These are phyloP conservation scores for Ceriops tagal DNA, from an alignment of 345 rosid species.

Conservation along the genomic window DNA sequence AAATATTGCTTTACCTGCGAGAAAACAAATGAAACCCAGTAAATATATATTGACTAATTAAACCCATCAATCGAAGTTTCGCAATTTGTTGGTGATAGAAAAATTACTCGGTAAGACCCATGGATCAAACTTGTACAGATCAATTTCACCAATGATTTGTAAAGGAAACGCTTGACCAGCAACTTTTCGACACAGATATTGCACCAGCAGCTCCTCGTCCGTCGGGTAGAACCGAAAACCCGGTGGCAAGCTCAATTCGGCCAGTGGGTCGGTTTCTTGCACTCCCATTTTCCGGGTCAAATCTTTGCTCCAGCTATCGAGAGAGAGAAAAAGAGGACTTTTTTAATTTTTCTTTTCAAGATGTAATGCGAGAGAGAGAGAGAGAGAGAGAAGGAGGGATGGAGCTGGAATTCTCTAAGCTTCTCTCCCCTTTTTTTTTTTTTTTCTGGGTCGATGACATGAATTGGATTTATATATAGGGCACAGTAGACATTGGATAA, in stretches of 20 bases:
- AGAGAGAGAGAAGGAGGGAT: neutral
- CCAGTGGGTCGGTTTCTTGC: conserved; percentile 58
- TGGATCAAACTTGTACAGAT: conserved; percentile 88
- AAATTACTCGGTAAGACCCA: conserved; percentile 79
- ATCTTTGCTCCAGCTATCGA: neutral
- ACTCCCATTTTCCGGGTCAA: conserved; percentile 50
- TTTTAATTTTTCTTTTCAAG: neutral
- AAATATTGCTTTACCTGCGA: conserved; percentile 74
- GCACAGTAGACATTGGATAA: conserved; percentile 30
- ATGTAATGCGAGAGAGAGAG: neutral
- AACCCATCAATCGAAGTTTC: neutral
- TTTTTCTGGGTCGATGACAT: rapidly evolving
- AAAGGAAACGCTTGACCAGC: conserved; percentile 73
- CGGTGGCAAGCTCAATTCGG: conserved; percentile 86
- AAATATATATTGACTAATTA: neutral
- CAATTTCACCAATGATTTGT: conserved; percentile 75
- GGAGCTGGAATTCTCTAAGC: neutral
- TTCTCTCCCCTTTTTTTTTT: neutral
- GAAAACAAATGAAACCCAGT: neutral
- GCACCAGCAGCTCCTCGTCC: conserved; percentile 90
- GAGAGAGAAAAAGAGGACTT: neutral
- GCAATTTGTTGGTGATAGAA: neutral
- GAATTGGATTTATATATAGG: conserved; percentile 36
- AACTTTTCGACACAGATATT: conserved; percentile 75
- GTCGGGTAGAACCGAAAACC: conserved; percentile 96